Percentiles rank a stretch among this genome's conserved stretches.
These are phyloP conservation scores for Alternaria gansuensis DNA, from an alignment of 2,329 filamentous ascomycete genomes.

Conservation along the genomic window DNA sequence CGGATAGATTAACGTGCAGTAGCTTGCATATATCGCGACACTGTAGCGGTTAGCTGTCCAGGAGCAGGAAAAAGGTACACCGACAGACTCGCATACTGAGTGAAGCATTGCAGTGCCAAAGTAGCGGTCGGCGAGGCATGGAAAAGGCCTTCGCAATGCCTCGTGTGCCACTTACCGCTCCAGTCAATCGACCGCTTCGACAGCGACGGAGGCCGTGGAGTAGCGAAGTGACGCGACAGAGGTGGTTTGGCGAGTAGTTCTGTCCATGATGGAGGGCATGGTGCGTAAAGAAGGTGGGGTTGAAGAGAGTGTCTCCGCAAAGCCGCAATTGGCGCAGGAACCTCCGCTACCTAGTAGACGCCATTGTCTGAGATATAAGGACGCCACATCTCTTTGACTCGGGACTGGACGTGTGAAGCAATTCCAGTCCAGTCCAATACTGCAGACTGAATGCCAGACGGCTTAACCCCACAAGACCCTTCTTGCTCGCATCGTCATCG, in stretches of 20 bases:
- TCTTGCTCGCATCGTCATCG: constrained; percentile 12
- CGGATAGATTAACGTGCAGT: constrained; percentile 12
- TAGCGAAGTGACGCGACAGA: constrained; percentile 8
- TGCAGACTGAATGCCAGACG: neutral
- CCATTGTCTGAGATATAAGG: constrained; percentile 4
- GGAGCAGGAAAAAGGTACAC: constrained; percentile 13
- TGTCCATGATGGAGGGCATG: constrained; percentile 12
- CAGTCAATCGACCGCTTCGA: constrained; percentile 13
- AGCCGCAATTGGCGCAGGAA: constrained; percentile 18
- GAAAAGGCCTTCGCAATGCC: constrained; percentile 17
- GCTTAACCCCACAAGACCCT: constrained; percentile 14
- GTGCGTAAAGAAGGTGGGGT: constrained; percentile 1
- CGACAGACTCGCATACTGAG: constrained; percentile 22
- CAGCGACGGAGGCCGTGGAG: constrained; percentile 10
- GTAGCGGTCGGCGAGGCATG: constrained; percentile 26
- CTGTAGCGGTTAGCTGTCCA: constrained; percentile 5
- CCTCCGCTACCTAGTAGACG: neutral
- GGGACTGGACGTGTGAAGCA: too few species aligned
- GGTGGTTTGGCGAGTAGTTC: constrained; percentile 17
- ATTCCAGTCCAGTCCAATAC: neutral
- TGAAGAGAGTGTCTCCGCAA: constrained; percentile 12
- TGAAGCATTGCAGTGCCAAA: neutral
- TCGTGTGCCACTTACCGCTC: constrained; percentile 18
- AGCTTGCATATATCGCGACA: constrained; percentile 14
- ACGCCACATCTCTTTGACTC: neutral